Base-by-base conservation (phyloP, 129 eudicot species). In the Ambrosia trifida region DNA sequence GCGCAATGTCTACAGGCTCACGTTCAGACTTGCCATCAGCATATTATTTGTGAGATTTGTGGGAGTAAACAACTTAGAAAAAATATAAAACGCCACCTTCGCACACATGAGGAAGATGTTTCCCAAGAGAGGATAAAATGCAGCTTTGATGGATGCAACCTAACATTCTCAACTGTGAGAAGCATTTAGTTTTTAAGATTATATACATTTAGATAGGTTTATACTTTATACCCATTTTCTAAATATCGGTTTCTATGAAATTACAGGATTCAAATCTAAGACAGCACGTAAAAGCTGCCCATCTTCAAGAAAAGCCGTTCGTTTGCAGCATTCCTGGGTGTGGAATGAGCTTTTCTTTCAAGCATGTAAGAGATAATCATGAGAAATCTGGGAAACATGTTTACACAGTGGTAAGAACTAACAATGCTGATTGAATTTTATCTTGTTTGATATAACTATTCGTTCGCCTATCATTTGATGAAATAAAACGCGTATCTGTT, bases 331-430 rank as follows among this genome's bases (percentile, higher is more conserved):
- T 88, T 38, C 72, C 83, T n/a, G 93, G 87, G 13, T 95, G 97
- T 88, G 85, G 81, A 57, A 84, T 69, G 99, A 86, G 75, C 28
- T 95, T 95, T 71, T 38, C 91, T 0, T 90, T 84, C 78, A 95
- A 90, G 80, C 99, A 90, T 46, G 99, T 90, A 52, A 86, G 88
- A 73, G 90, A 90, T 80, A 88, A 81, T 4, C 97, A 88, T 31
- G 99, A 95, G 82, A 82, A 86, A 73, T 68, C 97, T 5, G 86
- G 82, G 6, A 50, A 72, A 80, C 97, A 95, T 78, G 78, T 83
- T 33, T 88, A 68, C 70, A 82, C 81, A 16, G 77, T n/a, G 45
- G 94, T 90, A 82, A 50, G 76, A 12, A 11, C 30, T 87, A 81
- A 50, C 70, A 18, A 7, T 49, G 52, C 5, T 58, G 18, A 13